Evolutionary conservation across 805 yeast genomes (phyloP).

Genomic region (Lipomyces mesembrius): DNA sequence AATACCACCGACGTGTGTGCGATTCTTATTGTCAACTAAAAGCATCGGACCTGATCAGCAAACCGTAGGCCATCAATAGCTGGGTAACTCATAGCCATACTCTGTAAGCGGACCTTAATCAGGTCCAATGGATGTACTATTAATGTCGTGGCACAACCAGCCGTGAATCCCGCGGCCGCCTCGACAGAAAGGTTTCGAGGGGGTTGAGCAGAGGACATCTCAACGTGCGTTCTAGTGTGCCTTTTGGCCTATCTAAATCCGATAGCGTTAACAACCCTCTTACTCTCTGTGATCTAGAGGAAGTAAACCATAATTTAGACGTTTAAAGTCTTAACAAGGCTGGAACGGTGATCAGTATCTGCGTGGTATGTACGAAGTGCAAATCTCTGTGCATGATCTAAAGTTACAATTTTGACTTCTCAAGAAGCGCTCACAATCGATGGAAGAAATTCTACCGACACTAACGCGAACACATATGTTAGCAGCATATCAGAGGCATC

Average conservation of each 20-base stretch:
- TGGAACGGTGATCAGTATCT: background rate
- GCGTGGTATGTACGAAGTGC: background rate
- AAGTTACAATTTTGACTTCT: background rate
- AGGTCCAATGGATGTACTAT: slow-evolving; percentile 89
- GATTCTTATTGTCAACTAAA: slow-evolving; percentile 21
- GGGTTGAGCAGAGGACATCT: background rate
- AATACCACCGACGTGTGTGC: slow-evolving; percentile 21
- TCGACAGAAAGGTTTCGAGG: slow-evolving; percentile 47
- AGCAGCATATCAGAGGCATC: background rate
- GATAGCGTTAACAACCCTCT: background rate
- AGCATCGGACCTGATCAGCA: background rate
- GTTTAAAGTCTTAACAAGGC: background rate
- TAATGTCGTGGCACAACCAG: slow-evolving; percentile 80
- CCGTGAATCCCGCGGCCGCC: slow-evolving; percentile 70
- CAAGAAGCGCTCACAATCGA: too few relatives aligned
- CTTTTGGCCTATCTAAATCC: background rate
- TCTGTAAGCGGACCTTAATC: slow-evolving; percentile 79
- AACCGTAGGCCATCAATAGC: slow-evolving; percentile 14
- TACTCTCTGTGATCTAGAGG: background rate
- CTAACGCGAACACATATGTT: background rate
- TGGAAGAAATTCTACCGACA: background rate
- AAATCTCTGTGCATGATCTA: background rate
- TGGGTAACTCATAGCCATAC: slow-evolving; percentile 8
- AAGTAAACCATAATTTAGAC: background rate
- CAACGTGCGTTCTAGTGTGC: background rate